Base-by-base conservation (phyloP, 805 yeast genomes). In the Saccharomycopsis javanensis region DNA sequence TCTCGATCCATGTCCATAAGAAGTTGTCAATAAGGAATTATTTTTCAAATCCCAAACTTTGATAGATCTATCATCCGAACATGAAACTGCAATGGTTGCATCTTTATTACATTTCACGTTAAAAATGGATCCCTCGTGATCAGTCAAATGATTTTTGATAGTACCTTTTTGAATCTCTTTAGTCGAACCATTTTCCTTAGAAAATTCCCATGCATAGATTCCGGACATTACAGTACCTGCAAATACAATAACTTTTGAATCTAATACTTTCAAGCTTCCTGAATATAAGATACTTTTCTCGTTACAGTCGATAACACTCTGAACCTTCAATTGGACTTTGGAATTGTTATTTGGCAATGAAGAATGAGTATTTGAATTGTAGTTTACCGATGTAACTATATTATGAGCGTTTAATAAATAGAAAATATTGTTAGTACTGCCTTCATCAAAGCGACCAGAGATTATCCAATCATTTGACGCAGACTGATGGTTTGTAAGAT, bases 1-100 rank as follows among this genome's bases (percentile, higher is more conserved):
- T 66, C 99, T 79, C 0, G 98, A 92, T 1, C 86, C 84, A 67
- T 94, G 99, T 13, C 98, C 99, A 97, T 97, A 94, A 0, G 96
- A 97, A 28, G 83, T 79, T 1, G 92, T 86, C 42, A 86, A 63
- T 34, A 82, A 69, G 10, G 70, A 64, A 0, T 95, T 92, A 1
- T 79, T 66, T 5, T 65, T 64, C 60, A 85, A 71, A 63, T 81
- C 81, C 84, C 90, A 90, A 5, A 92, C 67, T 57, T 83, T 85
- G 56, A 94, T 82, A 0, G 97, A 87, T 60, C 99, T 76, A 67
- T 92, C 99, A 69, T 94, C 98, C 0, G 98, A 92, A 67, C 99
- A 94, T 53, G 92, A 83, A 1, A 85, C 82, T 6, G 88, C 71
- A 57, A 71, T 75, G 50, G 72, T 67, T 4, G 85, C 88, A 55